phyloP scores from a whole-genome alignment of 2,329 filamentous ascomycete genomes.

The Lasiodiplodia sp. region DNA sequence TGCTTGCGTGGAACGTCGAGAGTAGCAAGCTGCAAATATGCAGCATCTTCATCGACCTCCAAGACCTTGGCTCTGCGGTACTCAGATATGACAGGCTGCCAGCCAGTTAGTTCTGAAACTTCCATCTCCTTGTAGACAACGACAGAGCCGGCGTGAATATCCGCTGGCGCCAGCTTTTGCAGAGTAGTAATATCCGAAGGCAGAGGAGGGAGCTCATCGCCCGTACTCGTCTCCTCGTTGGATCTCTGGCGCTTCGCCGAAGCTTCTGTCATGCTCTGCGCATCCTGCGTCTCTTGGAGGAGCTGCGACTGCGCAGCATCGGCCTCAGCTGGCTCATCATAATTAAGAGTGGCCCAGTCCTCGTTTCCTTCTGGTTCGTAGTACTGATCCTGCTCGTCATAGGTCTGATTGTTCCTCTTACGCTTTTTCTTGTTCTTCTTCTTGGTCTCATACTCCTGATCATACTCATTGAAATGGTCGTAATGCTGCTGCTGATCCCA shows the following conservation, averaged over 20 bases:
- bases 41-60: constrained; percentile 11
- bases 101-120: constrained; percentile 67
- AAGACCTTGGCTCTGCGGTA: constrained; percentile 18
- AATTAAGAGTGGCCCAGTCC: constrained; percentile 37
- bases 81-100: constrained; percentile 62
- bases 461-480: constrained; percentile 39
- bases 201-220: constrained; percentile 69
- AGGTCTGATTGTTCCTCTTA: constrained; percentile 36
- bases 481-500: constrained; percentile 81
- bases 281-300: constrained; percentile 30
- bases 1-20: constrained; percentile 4
- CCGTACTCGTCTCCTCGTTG: constrained; percentile 34
- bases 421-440: constrained; percentile 57
- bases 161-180: constrained; percentile 56
- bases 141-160: constrained; percentile 66
- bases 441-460: constrained; percentile 52
- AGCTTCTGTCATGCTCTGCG: constrained; percentile 36
- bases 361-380: constrained; percentile 37
- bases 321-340: constrained; percentile 41
- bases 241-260: neutral
- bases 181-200: constrained; percentile 65
- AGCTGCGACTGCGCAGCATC: constrained; percentile 41
- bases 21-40: constrained; percentile 8
- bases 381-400: constrained; percentile 42
- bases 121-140: constrained; percentile 73